A percentile compares a stretch with the other conserved stretches of the same genome.
Conservation (phyloP, 2,329 filamentous ascomycete genomes). For the Neofusicoccum sp. region DNA sequence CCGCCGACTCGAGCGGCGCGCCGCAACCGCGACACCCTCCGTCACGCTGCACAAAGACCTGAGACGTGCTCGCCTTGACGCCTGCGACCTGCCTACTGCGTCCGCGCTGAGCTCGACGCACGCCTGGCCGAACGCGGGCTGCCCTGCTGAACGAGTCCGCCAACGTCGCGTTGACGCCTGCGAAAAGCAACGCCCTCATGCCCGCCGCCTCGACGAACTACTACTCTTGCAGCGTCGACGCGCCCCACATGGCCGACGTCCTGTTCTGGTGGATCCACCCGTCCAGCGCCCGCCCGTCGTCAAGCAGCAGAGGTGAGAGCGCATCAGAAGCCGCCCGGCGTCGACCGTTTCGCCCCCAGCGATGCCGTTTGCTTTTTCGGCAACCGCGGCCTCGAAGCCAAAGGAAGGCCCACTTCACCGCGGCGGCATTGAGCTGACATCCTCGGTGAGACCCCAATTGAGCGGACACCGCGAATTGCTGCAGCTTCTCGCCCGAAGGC, state of each 20-base stretch:
- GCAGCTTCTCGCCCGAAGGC: slow-evolving; percentile 34
- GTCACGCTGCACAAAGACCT: neutral
- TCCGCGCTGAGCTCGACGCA: slow-evolving; percentile 45
- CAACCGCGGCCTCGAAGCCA: slow-evolving; percentile 30
- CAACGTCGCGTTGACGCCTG: slow-evolving; percentile 47
- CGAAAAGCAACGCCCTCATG: slow-evolving; percentile 44
- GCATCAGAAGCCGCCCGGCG: slow-evolving; percentile 42
- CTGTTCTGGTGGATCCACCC: slow-evolving; percentile 44
- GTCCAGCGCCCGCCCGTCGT: slow-evolving; percentile 28
- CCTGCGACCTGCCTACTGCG: neutral
- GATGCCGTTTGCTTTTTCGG: slow-evolving; percentile 23
- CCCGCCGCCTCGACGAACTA: slow-evolving; percentile 42
- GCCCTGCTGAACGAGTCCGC: slow-evolving; percentile 47
- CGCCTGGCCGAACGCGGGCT: slow-evolving; percentile 41
- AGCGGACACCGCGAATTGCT: slow-evolving; percentile 41
- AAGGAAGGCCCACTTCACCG: slow-evolving; percentile 45
- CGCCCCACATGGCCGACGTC: slow-evolving; percentile 46
- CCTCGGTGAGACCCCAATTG: slow-evolving; percentile 45
- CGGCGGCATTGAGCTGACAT: slow-evolving; percentile 40
- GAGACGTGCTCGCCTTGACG: neutral
- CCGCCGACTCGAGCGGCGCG: too few species aligned
- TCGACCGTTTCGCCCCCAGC: slow-evolving; percentile 32
- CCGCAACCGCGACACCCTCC: too few species aligned
- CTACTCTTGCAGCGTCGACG: slow-evolving; percentile 35
- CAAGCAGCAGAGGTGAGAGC: slow-evolving; percentile 43